These are phyloP conservation scores for Heterobasidion occidentale DNA, from an alignment of 1,284 basidiomycete species.

Conservation along the genomic window DNA sequence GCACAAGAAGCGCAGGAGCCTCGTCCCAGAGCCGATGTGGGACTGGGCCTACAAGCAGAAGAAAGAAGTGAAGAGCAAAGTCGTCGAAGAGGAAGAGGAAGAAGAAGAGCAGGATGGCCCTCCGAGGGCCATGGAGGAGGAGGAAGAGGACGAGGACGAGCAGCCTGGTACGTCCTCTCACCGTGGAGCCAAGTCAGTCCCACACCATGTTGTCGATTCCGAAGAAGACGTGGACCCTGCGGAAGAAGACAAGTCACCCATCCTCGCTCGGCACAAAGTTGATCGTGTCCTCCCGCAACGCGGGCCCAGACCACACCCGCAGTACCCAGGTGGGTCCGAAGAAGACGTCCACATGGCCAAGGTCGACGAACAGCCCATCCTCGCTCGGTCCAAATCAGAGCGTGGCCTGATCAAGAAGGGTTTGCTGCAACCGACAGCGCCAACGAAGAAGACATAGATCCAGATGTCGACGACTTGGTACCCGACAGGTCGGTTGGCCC, in stretches of 20 bases:
- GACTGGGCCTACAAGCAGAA: conserved; percentile 58
- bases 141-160: conserved; percentile 46
- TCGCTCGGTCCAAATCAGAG: conserved; percentile 14
- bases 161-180: conserved; percentile 11
- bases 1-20: conserved; percentile 51
- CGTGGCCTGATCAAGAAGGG: conserved; percentile 15
- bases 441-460: conserved; percentile 18
- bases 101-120: conserved; percentile 47
- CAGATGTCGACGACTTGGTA: conserved; percentile 13
- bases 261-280: conserved; percentile 13
- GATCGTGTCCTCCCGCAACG: conserved; percentile 14
- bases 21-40: conserved; percentile 72
- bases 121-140: conserved; percentile 55
- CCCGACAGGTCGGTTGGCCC: conserved; percentile 13
- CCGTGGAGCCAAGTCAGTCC: conserved; percentile 12
- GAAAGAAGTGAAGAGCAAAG: conserved; percentile 18
- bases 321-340: conserved; percentile 18
- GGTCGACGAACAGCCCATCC: conserved; percentile 13
- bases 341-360: conserved; percentile 19
- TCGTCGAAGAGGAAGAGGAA: conserved; percentile 33
- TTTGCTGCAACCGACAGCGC: conserved; percentile 6
- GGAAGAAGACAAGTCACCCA: conserved; percentile 14
- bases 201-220: conserved; percentile 17
- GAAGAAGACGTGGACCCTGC: conserved; percentile 18
- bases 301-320: conserved; percentile 10